Conservation (phyloP, 352 stramenopile genomes). For the Pythium folliculosum region DNA sequence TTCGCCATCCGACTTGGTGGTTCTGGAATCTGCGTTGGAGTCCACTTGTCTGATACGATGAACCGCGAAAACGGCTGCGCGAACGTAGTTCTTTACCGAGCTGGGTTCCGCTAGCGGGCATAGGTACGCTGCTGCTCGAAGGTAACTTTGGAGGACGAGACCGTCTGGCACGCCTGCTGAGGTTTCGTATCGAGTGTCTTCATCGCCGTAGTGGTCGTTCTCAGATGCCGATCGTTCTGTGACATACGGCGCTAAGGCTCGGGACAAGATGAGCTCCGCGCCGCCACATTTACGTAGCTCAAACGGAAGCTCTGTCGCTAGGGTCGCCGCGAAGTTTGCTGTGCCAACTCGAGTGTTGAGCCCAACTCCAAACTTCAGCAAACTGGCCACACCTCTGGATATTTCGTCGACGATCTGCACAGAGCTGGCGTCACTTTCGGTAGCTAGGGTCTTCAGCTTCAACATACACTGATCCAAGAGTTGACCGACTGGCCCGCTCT, state of each 20-base stretch:
- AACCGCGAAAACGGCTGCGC: slow-evolving; percentile 65
- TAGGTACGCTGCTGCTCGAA: slow-evolving; percentile 71
- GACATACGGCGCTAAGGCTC: slow-evolving; percentile 65
- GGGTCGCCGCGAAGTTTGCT: slow-evolving; percentile 74
- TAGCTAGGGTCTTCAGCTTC: slow-evolving; percentile 56
- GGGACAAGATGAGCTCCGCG: slow-evolving; percentile 52
- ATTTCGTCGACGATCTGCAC: slow-evolving; percentile 58
- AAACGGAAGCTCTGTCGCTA: slow-evolving; percentile 65
- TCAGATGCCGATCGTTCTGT: slow-evolving; percentile 54
- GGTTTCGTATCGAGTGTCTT: slow-evolving; percentile 52
- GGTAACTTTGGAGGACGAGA: slow-evolving; percentile 74
- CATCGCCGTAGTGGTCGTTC: slow-evolving; percentile 73
- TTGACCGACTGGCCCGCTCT: slow-evolving; percentile 73
- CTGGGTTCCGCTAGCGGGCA: slow-evolving; percentile 53
- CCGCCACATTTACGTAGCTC: slow-evolving; percentile 72
- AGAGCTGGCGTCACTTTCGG: slow-evolving; percentile 30
- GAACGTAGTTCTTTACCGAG: slow-evolving; percentile 59
- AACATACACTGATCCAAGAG: slow-evolving; percentile 60
- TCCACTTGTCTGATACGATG: slow-evolving; percentile 22
- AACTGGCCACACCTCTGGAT: slow-evolving; percentile 43
- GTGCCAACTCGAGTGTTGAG: slow-evolving; percentile 81
- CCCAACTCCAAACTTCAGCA: slow-evolving; percentile 77
- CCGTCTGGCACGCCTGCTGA: slow-evolving; percentile 45
- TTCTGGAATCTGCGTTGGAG: not conserved
- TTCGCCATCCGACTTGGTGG: not conserved